Base-by-base conservation (phyloP, 2,329 filamentous ascomycete species). In the Dothistroma pini region DNA sequence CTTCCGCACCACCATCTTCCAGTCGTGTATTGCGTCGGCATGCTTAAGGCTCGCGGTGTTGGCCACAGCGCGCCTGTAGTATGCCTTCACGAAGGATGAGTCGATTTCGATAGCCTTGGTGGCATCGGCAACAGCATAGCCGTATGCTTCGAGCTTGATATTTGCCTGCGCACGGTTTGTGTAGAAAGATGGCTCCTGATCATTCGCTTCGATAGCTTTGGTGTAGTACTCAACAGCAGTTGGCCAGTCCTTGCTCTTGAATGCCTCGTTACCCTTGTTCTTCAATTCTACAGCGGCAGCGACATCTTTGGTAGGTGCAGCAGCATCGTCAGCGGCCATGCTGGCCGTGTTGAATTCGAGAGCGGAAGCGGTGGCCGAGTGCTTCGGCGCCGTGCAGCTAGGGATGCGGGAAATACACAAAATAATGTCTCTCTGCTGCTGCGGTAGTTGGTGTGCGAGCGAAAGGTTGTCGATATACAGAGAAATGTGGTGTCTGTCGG, bases 131-230 rank as follows among this genome's bases (percentile, higher is more conserved):
- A 97, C 89, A 25, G 95, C 93, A 79, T 93, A 96, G 44, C 95
- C 95, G 74, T 93, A 97, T 21, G 93, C 87, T 77, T 99, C 95
- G 44, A 93, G 88, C 80, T 97, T 97, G 77, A 99, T 93, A 75
- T 99, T 65, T 76, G 96, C 93, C 85, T 97, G 93, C 21, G 95
- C 95, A 75, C 95, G 85, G 79, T 99, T 99, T 70, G 91, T 92
- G 79, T 87, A 97, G 79, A 93, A 97, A 0, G 93, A 89, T 7
- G 93, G 90, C 72, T 97, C 89, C 69, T 89, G 83, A 73, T 89
- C 85, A 77, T 96, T 88, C 68, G 90, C 79, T 63, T 89, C 87
- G 73, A 99, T 97, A 29, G 93, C 93, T 41, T 56, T 60, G 21
- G 54, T 48, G 34, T 99, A 99, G 68, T 87, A 86, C 1, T 93